Conservation (phyloP, 139 green algal genomes). For the Desmodesmus armatus region DNA sequence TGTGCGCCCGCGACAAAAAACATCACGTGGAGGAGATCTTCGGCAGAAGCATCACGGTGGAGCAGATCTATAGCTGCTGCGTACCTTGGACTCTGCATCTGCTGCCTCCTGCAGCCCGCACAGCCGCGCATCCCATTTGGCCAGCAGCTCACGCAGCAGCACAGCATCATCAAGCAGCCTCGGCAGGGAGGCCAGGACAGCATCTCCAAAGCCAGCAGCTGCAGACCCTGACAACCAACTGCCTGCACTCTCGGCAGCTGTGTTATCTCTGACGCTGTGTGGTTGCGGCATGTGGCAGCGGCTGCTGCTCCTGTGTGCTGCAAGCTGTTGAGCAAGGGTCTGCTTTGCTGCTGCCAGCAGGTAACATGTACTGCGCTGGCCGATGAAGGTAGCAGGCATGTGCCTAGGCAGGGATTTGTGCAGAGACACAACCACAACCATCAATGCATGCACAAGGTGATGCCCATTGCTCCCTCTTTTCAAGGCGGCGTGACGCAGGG, state of each 20-base stretch:
- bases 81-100: background rate
- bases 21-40: background rate
- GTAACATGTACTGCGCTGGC: constrained; percentile 42
- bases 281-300: background rate
- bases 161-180: constrained; percentile 51
- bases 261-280: background rate
- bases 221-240: constrained; percentile 35
- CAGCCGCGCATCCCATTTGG: constrained; percentile 53
- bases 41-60: background rate
- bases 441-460: background rate
- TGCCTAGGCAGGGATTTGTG: constrained; percentile 45
- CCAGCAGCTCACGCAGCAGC: constrained; percentile 57
- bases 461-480: background rate
- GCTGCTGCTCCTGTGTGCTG: constrained; percentile 14
- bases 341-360: constrained; percentile 51
- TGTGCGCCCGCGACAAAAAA: background rate
- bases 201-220: constrained; percentile 34
- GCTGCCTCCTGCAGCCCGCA: constrained; percentile 46
- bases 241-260: background rate
- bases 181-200: constrained; percentile 54
- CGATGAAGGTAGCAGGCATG: constrained; percentile 62
- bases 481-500: background rate
- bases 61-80: background rate
- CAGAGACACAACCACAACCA: background rate
- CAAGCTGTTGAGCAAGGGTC: constrained; percentile 48